phyloP scores from a whole-genome alignment of 2,329 filamentous ascomycete species.

The Pezicula neosporulosa region DNA sequence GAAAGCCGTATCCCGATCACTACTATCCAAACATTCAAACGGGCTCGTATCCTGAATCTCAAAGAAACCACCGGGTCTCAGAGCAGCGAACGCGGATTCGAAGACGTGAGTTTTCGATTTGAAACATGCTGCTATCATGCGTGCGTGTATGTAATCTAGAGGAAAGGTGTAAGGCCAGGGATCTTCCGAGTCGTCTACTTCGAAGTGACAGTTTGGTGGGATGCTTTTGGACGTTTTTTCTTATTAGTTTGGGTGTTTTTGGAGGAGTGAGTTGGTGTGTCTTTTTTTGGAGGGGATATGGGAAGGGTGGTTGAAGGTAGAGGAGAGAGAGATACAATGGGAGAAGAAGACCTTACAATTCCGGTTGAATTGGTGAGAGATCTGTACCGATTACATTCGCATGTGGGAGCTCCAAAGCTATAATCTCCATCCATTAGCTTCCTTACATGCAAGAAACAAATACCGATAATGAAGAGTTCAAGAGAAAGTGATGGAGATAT shows the following conservation, averaged over 20 bases:
- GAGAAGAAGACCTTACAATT: background rate
- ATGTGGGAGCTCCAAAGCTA: background rate
- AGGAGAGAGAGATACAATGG: too few relatives aligned
- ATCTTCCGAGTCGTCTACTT: constrained; percentile 46
- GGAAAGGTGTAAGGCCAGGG: constrained; percentile 42
- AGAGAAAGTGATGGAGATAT: background rate
- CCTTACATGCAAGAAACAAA: too few relatives aligned
- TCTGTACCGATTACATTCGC: constrained; percentile 15
- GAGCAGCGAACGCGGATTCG: constrained; percentile 4
- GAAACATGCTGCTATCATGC: constrained; percentile 24
- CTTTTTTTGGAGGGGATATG: too few relatives aligned
- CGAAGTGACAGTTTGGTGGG: constrained; percentile 45
- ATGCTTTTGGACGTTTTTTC: too few relatives aligned
- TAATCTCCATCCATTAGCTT: too few relatives aligned
- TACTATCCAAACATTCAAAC: constrained; percentile 34
- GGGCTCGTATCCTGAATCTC: constrained; percentile 38
- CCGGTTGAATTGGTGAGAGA: constrained; percentile 36
- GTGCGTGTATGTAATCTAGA: constrained; percentile 46
- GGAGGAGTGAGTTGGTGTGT: background rate
- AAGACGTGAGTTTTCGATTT: background rate
- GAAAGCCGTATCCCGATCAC: constrained; percentile 19
- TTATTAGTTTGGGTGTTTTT: too few relatives aligned
- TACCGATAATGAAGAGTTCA: background rate
- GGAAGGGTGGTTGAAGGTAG: too few relatives aligned
- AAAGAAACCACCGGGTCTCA: constrained; percentile 40